These are phyloP conservation scores for Zymoseptoria brevis DNA, from an alignment of 2,329 filamentous ascomycete genomes.

Conservation along the genomic window DNA sequence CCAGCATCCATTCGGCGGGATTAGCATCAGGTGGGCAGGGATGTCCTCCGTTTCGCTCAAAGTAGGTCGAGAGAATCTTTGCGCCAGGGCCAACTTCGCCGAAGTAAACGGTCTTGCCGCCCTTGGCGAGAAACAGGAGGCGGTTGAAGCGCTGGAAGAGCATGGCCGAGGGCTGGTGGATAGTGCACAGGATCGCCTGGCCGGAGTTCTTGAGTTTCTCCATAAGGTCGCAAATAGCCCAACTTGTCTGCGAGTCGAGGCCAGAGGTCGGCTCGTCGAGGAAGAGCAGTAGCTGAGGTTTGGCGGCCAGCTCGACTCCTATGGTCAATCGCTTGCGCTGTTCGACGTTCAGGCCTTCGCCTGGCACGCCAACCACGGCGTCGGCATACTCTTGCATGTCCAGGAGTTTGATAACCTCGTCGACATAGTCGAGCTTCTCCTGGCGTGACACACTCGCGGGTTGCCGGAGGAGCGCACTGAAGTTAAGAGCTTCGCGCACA, in stretches of 20 bases:
- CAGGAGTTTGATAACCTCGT: slow-evolving; percentile 81
- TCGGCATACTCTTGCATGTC: slow-evolving; percentile 89
- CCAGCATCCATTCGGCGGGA: slow-evolving; percentile 73
- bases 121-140: slow-evolving; percentile 67
- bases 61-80: slow-evolving; percentile 61
- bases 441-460: slow-evolving; percentile 61
- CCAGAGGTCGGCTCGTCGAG: slow-evolving; percentile 93
- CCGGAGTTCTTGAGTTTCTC: slow-evolving; percentile 84
- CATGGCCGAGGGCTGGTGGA: slow-evolving; percentile 94
- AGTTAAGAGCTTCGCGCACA: slow-evolving; percentile 79
- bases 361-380: slow-evolving; percentile 81
- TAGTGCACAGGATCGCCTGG: slow-evolving; percentile 92
- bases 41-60: slow-evolving; percentile 62
- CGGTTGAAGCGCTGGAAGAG: slow-evolving; percentile 87
- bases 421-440: slow-evolving; percentile 81
- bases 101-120: slow-evolving; percentile 74
- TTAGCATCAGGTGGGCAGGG: slow-evolving; percentile 62
- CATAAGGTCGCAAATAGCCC: slow-evolving; percentile 80
- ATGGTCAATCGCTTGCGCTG: slow-evolving; percentile 76
- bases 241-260: slow-evolving; percentile 86
- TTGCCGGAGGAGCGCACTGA: slow-evolving; percentile 78
- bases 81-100: slow-evolving; percentile 69
- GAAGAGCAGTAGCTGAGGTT: slow-evolving; percentile 81
- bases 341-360: slow-evolving; percentile 69
- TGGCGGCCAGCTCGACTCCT: slow-evolving; percentile 90